These are phyloP conservation scores for Oidiodendron maius DNA, from an alignment of 495 filamentous ascomycete species.

Conservation along the genomic window DNA sequence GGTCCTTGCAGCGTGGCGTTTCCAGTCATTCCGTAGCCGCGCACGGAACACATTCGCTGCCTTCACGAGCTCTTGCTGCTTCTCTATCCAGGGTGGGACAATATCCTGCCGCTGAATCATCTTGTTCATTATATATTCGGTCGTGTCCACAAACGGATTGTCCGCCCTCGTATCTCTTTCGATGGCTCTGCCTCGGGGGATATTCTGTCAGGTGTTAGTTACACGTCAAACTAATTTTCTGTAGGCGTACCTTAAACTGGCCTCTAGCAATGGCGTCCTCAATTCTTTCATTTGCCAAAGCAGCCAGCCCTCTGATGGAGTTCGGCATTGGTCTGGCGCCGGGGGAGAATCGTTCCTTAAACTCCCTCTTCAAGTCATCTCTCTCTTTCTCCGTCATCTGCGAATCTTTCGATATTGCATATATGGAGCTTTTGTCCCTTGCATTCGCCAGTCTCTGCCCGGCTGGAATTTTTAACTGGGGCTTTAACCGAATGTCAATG, in stretches of 20 bases:
- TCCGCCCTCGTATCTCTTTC: constrained; percentile 75
- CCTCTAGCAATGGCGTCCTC: constrained; percentile 90
- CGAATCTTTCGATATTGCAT: constrained; percentile 54
- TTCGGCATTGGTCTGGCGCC: constrained; percentile 70
- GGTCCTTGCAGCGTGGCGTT: constrained; percentile 70
- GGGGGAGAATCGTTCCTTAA: constrained; percentile 74
- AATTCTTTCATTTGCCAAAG: constrained; percentile 87
- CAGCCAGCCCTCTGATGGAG: constrained; percentile 70
- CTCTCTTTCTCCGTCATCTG: constrained; percentile 63
- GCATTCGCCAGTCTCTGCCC: constrained; percentile 68
- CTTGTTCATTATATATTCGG: constrained; percentile 97
- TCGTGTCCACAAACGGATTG: constrained; percentile 91
- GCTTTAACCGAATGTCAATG: constrained; percentile 56
- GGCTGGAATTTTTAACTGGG: constrained; percentile 27
- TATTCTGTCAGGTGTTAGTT: constrained; percentile 34
- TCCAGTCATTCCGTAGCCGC: constrained; percentile 78
- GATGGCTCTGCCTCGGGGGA: constrained; percentile 73
- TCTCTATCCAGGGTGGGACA: constrained; percentile 88
- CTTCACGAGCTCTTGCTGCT: constrained; percentile 83
- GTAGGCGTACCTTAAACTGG: constrained; percentile 58
- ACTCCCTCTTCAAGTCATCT: constrained; percentile 59
- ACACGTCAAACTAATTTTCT: constrained; percentile 2
- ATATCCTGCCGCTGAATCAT: constrained; percentile 94
- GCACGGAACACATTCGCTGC: constrained; percentile 64
- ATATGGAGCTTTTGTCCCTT: constrained; percentile 69